Evolutionary conservation across 257 asterid species (phyloP), one percentile per base, ranked within the genome.

Genomic region (Jacaranda copaia): DNA sequence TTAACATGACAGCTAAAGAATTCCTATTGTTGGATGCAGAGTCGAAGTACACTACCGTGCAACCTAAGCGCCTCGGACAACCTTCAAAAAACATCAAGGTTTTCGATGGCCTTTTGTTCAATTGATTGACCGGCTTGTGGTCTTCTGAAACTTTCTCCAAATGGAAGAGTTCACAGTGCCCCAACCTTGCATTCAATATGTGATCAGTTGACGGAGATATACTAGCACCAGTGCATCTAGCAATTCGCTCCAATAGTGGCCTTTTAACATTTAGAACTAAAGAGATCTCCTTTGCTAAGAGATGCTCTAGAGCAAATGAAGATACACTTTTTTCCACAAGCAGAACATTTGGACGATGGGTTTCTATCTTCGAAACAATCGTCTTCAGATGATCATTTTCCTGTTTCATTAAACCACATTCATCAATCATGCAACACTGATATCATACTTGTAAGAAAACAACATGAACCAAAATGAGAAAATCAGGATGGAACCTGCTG

Each of bases 81-180:
- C 99, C 99, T 84, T 92, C 97, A 61, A 96, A 89, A 84, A 85
- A 92, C 99, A 96, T 96, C 84, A 96, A 84, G 5, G 99, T 96
- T 84, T 92, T 93, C 20, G 86, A 81, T 48, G 96, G 97, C 83
- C 86, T 96, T 77, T 81, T 90, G 84, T 90, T 91, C 67, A 86
- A 81, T 82, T 89, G 98, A 83, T 88, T 95, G 70, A 60, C 70
- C 11, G 87, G 81, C 79, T 92, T 97, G 66, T 88, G 97, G 63
- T 92, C 93, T 83, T 91, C 99, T 36, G 79, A 65, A 60, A 93
- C 84, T 82, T 85, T 96, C 82, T 90, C 98, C 87, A 96, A 70
- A 52, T 76, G 97, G 84, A 96, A 96, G 55, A 92, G 93, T 72
- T 93, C 97, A 73, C 98, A 96, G 71, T 88, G 89, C 40, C 99